Conservation (phyloP, 2,329 filamentous ascomycete species). For the Cladosporium sp. region DNA sequence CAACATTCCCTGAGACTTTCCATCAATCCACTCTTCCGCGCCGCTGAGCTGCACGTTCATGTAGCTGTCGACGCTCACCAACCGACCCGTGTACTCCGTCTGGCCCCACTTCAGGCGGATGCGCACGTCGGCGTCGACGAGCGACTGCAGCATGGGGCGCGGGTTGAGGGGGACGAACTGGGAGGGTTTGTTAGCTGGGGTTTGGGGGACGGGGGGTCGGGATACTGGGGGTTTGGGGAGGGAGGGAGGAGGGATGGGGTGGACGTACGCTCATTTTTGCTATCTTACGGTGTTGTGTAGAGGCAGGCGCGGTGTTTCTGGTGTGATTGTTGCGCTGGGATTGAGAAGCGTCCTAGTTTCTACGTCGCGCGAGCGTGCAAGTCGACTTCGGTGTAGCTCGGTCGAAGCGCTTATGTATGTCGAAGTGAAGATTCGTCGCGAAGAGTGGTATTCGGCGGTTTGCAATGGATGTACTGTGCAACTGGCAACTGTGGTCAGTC, state of each 20-base stretch:
- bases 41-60: constrained; percentile 96
- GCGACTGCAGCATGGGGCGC: constrained; percentile 88
- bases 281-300: too few species aligned
- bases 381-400: too few species aligned
- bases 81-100: constrained; percentile 91
- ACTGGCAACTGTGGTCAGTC: too few species aligned
- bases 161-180: constrained; percentile 90
- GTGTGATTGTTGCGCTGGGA: too few species aligned
- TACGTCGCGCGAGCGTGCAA: too few species aligned
- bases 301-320: too few species aligned
- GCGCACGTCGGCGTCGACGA: constrained; percentile 88
- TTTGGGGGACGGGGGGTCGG: neutral
- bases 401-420: too few species aligned
- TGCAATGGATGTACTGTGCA: too few species aligned
- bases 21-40: constrained; percentile 88
- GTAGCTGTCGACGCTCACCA: constrained; percentile 94
- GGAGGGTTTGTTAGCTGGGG: neutral
- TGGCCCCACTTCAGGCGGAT: constrained; percentile 97
- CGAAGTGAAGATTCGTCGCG: too few species aligned
- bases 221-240: neutral
- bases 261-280: constrained; percentile 24
- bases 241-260: neutral
- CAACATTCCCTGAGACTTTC: constrained; percentile 76
- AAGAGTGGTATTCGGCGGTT: too few species aligned
- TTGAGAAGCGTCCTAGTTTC: too few species aligned